A percentile compares a stretch with the other conserved stretches of the same genome.
Evolutionary conservation across 441 rosid species (phyloP).

Genomic region (Populus trichocarpa): DNA sequence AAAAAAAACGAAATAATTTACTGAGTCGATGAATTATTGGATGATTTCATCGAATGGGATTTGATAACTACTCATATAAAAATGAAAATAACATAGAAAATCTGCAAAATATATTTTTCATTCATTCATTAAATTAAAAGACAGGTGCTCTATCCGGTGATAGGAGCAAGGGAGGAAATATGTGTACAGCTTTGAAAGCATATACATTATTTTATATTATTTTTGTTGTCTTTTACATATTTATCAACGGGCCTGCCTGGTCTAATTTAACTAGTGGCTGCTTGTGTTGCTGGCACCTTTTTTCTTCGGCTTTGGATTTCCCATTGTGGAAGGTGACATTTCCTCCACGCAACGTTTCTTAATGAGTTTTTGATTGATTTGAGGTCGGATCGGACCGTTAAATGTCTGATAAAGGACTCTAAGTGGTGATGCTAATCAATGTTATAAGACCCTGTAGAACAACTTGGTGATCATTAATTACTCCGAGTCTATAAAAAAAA

Average conservation of each 20-base stretch:
- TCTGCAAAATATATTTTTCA: too few relatives aligned
- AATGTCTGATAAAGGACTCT: neutral
- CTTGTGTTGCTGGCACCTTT: neutral
- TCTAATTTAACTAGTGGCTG: neutral
- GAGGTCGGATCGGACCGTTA: constrained; percentile 10
- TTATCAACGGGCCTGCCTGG: neutral
- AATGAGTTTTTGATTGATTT: constrained; percentile 7
- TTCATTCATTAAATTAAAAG: neutral
- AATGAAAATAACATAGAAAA: too few relatives aligned
- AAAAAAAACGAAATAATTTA: too few relatives aligned
- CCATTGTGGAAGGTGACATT: constrained; percentile 24
- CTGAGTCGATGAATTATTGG: too few relatives aligned
- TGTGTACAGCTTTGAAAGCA: neutral
- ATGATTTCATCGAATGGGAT: too few relatives aligned
- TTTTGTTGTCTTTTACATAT: neutral
- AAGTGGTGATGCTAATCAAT: neutral
- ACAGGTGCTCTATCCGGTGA: neutral
- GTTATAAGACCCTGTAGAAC: too few relatives aligned
- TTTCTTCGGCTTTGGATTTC: constrained; percentile 14
- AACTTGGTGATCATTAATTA: too few relatives aligned
- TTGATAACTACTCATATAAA: too few relatives aligned
- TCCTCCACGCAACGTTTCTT: constrained; percentile 28
- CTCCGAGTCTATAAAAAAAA: neutral
- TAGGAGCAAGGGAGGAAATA: neutral
- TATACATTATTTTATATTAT: neutral